A percentile compares a stretch with the other conserved stretches of the same genome.
Conservation (phyloP, 768 basidiomycete species). For the Pisolithus orientalis region DNA sequence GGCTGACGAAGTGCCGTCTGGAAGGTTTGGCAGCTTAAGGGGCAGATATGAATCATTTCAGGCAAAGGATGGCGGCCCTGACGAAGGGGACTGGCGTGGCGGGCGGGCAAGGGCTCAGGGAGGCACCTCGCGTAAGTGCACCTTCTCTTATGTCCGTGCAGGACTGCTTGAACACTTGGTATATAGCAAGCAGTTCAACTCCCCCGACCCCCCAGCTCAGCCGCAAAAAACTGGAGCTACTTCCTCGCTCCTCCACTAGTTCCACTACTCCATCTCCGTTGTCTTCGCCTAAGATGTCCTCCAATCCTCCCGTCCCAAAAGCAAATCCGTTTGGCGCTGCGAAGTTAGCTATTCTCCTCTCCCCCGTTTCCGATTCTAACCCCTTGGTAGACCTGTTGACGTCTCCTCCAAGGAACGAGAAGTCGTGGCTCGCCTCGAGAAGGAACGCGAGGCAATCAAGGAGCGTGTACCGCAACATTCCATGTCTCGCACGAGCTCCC, state of each 20-base stretch:
- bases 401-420: conserved; percentile 69
- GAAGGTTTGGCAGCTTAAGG: conserved; percentile 40
- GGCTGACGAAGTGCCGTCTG: conserved; percentile 32
- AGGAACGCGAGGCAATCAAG: conserved; percentile 44
- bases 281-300: conserved; percentile 68
- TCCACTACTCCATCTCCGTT: conserved; percentile 71
- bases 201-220: conserved; percentile 77
- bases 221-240: conserved; percentile 77
- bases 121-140: conserved; percentile 58
- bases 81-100: conserved; percentile 72
- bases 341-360: conserved; percentile 39
- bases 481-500: conserved; percentile 48
- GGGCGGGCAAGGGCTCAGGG: conserved; percentile 37
- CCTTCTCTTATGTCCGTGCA: conserved; percentile 3
- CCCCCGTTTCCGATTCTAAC: conserved; percentile 7
- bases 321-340: conserved; percentile 88
- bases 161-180: conserved; percentile 5
- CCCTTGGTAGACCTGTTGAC: conserved; percentile 70
- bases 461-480: conserved; percentile 29
- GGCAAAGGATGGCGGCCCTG: conserved; percentile 38
- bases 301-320: conserved; percentile 37
- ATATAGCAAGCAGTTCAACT: conserved; percentile 59
- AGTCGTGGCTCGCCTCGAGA: conserved; percentile 64
- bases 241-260: conserved; percentile 66
- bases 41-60: conserved; percentile 51